Conservation (phyloP, 139 green algal species). For the Chlamydomonas sp. region DNA sequence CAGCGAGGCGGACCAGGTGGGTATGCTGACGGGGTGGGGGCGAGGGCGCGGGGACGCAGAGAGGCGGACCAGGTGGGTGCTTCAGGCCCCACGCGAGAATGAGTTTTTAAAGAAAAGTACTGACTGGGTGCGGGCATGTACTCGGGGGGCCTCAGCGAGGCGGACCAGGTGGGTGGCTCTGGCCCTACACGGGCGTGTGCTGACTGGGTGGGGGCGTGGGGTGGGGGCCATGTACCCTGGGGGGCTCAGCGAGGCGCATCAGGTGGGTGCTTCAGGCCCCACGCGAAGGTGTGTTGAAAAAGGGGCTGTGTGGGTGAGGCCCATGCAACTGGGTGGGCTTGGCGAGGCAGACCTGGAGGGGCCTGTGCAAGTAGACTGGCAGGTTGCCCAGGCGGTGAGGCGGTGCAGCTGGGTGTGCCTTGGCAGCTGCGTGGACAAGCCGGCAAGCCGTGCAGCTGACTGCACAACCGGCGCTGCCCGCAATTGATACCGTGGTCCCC, state of each 20-base stretch:
- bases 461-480: too few species aligned
- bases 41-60: conserved; percentile 46
- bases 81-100: not conserved
- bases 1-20: conserved; percentile 16
- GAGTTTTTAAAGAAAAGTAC: conserved; percentile 53
- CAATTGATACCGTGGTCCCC: too few species aligned
- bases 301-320: conserved; percentile 43
- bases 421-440: too few species aligned
- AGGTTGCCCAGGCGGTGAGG: too few species aligned
- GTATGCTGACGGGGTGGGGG: too few species aligned
- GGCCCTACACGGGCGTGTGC: too few species aligned
- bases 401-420: too few species aligned
- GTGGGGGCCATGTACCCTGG: too few species aligned
- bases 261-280: not conserved
- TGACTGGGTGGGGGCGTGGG: too few species aligned
- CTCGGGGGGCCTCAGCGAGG: conserved; percentile 58
- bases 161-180: not conserved
- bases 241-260: not conserved
- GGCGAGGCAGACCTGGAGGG: conserved; percentile 12
- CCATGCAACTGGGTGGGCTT: conserved; percentile 66
- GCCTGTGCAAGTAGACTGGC: too few species aligned
- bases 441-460: too few species aligned
- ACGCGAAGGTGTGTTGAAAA: conserved; percentile 9
- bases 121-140: conserved; percentile 45
- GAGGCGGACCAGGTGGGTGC: conserved; percentile 18